Conservation (phyloP, 352 stramenopile species). For the Elongisporangium prolatum region DNA sequence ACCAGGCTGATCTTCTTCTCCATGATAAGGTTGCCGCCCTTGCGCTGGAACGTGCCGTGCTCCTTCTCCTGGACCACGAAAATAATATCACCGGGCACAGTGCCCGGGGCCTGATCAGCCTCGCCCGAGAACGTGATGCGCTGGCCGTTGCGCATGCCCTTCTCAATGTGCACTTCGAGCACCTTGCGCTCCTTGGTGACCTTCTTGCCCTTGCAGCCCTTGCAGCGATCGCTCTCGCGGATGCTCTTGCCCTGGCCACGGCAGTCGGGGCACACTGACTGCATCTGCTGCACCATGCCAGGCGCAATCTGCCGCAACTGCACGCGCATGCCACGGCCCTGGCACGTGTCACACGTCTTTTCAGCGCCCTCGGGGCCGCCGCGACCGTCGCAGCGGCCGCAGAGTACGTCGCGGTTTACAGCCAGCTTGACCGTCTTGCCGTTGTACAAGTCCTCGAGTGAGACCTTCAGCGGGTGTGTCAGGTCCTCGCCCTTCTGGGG, state of each 20-base stretch:
- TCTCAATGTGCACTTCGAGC: constrained; percentile 98
- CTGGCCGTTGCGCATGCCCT: constrained; percentile 96
- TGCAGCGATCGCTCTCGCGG: constrained; percentile 92
- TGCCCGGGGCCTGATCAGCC: constrained; percentile 94
- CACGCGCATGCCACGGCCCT: constrained; percentile 93
- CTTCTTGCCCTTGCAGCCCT: constrained; percentile 92
- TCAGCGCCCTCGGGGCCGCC: constrained; percentile 92
- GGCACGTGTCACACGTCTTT: constrained; percentile 92
- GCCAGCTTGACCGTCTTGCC: constrained; percentile 98
- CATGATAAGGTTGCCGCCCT: constrained; percentile 96
- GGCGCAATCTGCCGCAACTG: constrained; percentile 96
- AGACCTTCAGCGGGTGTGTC: constrained; percentile 94
- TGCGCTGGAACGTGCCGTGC: constrained; percentile 93
- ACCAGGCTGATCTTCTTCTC: constrained; percentile 95
- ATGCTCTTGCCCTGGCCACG: constrained; percentile 93
- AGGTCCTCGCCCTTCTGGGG: constrained; percentile 96
- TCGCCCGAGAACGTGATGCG: constrained; percentile 97
- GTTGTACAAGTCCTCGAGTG: constrained; percentile 99
- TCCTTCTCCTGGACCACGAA: constrained; percentile 98
- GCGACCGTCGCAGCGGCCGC: constrained; percentile 78
- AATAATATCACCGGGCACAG: constrained; percentile 92
- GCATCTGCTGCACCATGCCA: constrained; percentile 98
- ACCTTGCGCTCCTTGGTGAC: constrained; percentile 97
- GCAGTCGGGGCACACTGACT: constrained; percentile 93
- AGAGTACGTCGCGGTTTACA: constrained; percentile 95